Conservation (phyloP, 306 rosid species). For the Pterocarpus macrocarpus region DNA sequence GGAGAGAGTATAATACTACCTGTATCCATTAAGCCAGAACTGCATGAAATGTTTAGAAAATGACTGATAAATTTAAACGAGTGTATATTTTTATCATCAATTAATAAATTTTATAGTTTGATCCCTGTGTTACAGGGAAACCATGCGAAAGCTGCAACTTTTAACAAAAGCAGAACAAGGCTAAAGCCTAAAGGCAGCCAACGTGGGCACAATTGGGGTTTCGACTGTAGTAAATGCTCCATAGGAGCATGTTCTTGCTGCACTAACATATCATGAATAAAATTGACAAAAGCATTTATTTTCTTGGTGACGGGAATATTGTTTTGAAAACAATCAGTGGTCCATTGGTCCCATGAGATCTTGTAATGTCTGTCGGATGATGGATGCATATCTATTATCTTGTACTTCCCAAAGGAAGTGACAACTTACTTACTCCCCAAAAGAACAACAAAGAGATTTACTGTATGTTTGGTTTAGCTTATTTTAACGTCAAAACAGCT, state of each 20-base stretch:
- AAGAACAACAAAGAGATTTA: slow-evolving; percentile 6
- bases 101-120: not conserved
- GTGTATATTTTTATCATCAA: not conserved
- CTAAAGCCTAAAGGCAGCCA: not conserved
- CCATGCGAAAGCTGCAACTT: not conserved
- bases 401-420: slow-evolving; percentile 42
- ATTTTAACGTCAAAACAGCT: too few species aligned
- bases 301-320: not conserved
- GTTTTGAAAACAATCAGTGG: slow-evolving; percentile 38
- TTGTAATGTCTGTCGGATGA: slow-evolving; percentile 47
- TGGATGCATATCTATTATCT: slow-evolving; percentile 24
- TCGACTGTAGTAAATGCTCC: slow-evolving; percentile 10
- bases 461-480: too few species aligned
- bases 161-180: slow-evolving; percentile 11
- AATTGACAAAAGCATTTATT: slow-evolving; percentile 5
- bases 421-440: slow-evolving; percentile 41
- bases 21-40: too few species aligned
- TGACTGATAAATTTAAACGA: not conserved
- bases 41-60: too few species aligned
- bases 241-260: slow-evolving; percentile 6
- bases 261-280: slow-evolving; percentile 17
- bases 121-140: not conserved
- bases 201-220: slow-evolving; percentile 20
- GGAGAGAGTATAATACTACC: too few species aligned
- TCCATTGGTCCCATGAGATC: slow-evolving; percentile 48